Evolutionary conservation across 768 basidiomycete genomes (phyloP), one percentile per base, ranked within the genome.

Genomic region (Leccinum arenicola): DNA sequence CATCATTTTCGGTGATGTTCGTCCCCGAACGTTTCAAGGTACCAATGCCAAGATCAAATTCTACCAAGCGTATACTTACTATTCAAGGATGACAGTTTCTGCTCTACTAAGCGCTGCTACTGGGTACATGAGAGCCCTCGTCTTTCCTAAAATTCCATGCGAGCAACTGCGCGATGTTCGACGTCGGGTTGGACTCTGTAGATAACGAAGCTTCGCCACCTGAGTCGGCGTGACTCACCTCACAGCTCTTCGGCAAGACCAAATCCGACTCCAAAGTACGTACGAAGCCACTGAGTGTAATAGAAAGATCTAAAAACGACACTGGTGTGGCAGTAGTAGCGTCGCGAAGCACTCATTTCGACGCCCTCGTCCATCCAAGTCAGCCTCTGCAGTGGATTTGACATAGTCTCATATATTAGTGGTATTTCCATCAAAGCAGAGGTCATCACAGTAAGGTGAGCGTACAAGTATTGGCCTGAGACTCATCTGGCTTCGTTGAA

Each of bases 261-360:
- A 6, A 19, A 45, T 21, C 10, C 10, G 6, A 45, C 2, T 9
- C 8, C 19, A 11, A 45, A 2, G 43, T 45, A 21, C 43, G 10
- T 47, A 47, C 45, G 19, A 47, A 21, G 45, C 11, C 43, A 12
- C 43, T 40, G 6, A 38, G 40, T 40, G 29, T 2, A 8, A 67
- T 96, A 36, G 94, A 96, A 73, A 86, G 87, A 1, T 94, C 92
- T 15, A 93, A 93, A 15, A 95, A 98, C 71, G 97, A 98, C 69
- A 91, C 93, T 1, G 95, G 93, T 65, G 93, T 87, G 15, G 89
- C 95, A 1, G 79, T 98, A 50, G 89, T 99, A 33, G 82, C 84
- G n/a, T 89, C 88, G 2, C 81, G 85, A n/a, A 66, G 78, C 68
- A 78, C 98, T 38, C 84, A 89, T 54, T 87, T 93, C 2, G 96